Conservation (phyloP, 495 filamentous ascomycete genomes). For the Neurospora africana region DNA sequence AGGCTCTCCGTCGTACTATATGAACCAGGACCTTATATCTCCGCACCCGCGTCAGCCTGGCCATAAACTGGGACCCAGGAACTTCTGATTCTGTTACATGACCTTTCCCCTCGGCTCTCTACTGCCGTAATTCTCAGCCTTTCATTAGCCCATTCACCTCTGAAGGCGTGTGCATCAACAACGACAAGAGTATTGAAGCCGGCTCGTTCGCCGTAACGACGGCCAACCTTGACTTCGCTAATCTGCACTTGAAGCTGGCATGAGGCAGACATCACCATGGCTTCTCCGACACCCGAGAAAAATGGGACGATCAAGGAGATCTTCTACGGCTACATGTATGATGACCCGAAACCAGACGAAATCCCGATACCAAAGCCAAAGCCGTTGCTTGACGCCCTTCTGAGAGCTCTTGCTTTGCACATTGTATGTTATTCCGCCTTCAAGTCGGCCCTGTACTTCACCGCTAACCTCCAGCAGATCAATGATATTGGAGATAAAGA, state of each 20-base stretch:
- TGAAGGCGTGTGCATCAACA: not conserved
- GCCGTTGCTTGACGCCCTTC: constrained; percentile 62
- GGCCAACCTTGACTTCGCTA: not conserved
- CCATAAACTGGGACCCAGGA: not conserved
- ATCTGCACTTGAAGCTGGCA: not conserved
- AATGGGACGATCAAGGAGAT: constrained; percentile 18
- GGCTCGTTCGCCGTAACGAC: not conserved
- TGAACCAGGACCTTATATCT: not conserved
- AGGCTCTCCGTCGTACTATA: not conserved
- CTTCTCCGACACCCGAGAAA: constrained; percentile 8
- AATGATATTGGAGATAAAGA: constrained; percentile 55
- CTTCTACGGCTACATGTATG: constrained; percentile 81
- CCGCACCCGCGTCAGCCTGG: not conserved
- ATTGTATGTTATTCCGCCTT: constrained; percentile 52
- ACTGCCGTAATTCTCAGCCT: not conserved
- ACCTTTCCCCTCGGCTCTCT: not conserved
- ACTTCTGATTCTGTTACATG: not conserved
- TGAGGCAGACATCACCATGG: constrained; percentile 9
- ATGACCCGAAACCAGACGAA: constrained; percentile 26
- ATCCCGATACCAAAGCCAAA: constrained; percentile 60
- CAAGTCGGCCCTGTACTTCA: not conserved
- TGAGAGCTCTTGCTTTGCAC: constrained; percentile 65
- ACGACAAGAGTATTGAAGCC: not conserved
- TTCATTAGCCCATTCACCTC: not conserved
- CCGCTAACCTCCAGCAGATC: constrained; percentile 30